Evolutionary conservation across 75 land plant species (phyloP).

Genomic region (Larix kaempferi): DNA sequence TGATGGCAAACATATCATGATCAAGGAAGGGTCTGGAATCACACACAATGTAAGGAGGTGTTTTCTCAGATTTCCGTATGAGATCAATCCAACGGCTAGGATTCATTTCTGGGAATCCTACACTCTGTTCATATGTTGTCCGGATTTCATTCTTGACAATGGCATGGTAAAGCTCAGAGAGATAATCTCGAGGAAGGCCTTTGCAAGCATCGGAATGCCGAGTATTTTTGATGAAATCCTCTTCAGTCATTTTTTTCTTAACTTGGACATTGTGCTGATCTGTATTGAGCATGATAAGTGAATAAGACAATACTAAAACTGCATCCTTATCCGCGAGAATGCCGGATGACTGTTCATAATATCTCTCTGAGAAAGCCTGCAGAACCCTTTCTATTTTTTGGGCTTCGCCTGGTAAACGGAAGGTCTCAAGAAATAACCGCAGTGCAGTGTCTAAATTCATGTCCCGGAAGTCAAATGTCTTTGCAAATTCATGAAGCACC

Average conservation of each 20-base stretch:
- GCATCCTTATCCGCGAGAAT: slow-evolving; percentile 91
- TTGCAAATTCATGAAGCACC: slow-evolving; percentile 90
- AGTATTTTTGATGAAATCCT: slow-evolving; percentile 88
- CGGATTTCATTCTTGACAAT: slow-evolving; percentile 87
- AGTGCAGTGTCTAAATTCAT: slow-evolving; percentile 93
- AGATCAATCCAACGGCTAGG: slow-evolving; percentile 94
- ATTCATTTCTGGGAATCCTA: slow-evolving; percentile 70
- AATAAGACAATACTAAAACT: slow-evolving; percentile 84
- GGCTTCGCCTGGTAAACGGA: slow-evolving; percentile 93
- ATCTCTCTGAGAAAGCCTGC: slow-evolving; percentile 95
- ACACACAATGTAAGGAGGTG: slow-evolving; percentile 65
- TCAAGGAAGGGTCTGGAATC: slow-evolving; percentile 73
- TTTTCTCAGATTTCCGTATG: slow-evolving; percentile 67
- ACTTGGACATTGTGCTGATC: slow-evolving; percentile 97
- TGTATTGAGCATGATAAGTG: slow-evolving; percentile 95
- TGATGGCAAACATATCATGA: slow-evolving; percentile 96
- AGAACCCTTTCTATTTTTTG: slow-evolving; percentile 97
- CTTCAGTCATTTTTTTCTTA: slow-evolving; percentile 97
- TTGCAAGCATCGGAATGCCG: slow-evolving; percentile 80
- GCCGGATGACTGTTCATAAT: slow-evolving; percentile 78
- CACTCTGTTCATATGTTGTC: slow-evolving; percentile 68
- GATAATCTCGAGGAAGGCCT: slow-evolving; percentile 84
- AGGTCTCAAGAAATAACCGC: slow-evolving; percentile 86
- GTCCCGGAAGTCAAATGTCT: slow-evolving; percentile 90
- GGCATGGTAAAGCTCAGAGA: slow-evolving; percentile 79